Percentiles rank a stretch among this genome's conserved stretches.
These are phyloP conservation scores for Aspergillus sojae DNA, from an alignment of 2,329 filamentous ascomycete species.

Conservation along the genomic window DNA sequence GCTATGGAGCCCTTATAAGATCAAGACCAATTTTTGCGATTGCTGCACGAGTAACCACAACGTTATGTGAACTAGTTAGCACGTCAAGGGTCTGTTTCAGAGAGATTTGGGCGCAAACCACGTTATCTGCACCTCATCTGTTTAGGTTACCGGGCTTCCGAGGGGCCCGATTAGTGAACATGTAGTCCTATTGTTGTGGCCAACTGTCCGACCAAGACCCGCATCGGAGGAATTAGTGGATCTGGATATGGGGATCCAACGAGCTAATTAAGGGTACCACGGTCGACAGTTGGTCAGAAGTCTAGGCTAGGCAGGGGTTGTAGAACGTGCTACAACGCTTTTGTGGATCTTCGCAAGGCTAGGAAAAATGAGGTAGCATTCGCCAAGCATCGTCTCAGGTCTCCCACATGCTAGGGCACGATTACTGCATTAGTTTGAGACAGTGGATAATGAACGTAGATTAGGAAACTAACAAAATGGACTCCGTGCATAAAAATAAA, in stretches of 20 bases:
- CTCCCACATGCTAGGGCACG: background rate
- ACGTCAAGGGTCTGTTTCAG: background rate
- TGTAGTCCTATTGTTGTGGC: background rate
- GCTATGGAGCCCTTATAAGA: background rate
- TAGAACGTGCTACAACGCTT: background rate
- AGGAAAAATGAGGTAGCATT: background rate
- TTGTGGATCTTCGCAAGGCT: background rate
- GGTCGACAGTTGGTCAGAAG: too few relatives aligned
- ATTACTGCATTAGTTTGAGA: background rate
- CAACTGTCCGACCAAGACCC: background rate
- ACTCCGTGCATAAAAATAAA: background rate
- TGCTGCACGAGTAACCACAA: background rate
- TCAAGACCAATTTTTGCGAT: background rate
- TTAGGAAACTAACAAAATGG: background rate
- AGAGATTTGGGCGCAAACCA: background rate
- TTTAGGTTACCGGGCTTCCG: background rate
- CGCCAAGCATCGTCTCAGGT: background rate
- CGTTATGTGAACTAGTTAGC: background rate
- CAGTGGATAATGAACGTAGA: background rate
- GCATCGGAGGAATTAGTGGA: background rate
- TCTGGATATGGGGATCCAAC: background rate
- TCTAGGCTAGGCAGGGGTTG: background rate
- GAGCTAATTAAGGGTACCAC: background rate
- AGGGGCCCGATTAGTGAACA: background rate
- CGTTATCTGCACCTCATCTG: background rate